These are phyloP conservation scores for Neonectria ditissima DNA, from an alignment of 2,329 filamentous ascomycete genomes.

Conservation along the genomic window DNA sequence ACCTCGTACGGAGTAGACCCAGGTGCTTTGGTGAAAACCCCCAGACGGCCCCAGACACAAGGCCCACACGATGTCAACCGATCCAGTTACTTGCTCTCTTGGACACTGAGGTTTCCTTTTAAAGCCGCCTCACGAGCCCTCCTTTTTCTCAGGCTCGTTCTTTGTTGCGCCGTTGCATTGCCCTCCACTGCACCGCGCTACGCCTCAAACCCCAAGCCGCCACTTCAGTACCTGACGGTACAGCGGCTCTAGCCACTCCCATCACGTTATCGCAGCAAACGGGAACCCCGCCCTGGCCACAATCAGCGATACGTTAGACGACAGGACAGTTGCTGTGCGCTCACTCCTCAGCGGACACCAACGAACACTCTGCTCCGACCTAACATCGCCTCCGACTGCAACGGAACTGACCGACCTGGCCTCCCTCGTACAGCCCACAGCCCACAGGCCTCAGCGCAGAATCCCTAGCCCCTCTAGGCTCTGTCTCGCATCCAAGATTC, in stretches of 20 bases:
- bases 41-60: constrained; percentile 10
- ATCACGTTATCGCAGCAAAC: constrained; percentile 45
- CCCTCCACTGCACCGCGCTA: neutral
- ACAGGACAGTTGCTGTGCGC: constrained; percentile 27
- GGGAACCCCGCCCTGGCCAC: constrained; percentile 45
- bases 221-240: constrained; percentile 5
- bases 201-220: constrained; percentile 12
- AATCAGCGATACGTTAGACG: constrained; percentile 38
- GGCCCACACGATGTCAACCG: constrained; percentile 19
- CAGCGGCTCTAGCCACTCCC: constrained; percentile 44
- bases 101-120: constrained; percentile 9
- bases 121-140: constrained; percentile 7
- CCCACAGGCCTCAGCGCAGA: constrained; percentile 2
- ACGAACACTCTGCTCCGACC: constrained; percentile 33
- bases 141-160: neutral
- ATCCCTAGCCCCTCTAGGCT: constrained; percentile 8
- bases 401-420: neutral
- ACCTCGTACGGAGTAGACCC: neutral
- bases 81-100: constrained; percentile 11
- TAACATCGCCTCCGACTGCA: constrained; percentile 23
- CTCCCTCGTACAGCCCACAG: no score
- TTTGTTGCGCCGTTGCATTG: constrained; percentile 8
- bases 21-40: constrained; percentile 19
- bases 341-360: constrained; percentile 35
- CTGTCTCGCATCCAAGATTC: constrained; percentile 28